phyloP scores from a whole-genome alignment of 1,284 basidiomycete genomes.

The Athelia psychrophila region DNA sequence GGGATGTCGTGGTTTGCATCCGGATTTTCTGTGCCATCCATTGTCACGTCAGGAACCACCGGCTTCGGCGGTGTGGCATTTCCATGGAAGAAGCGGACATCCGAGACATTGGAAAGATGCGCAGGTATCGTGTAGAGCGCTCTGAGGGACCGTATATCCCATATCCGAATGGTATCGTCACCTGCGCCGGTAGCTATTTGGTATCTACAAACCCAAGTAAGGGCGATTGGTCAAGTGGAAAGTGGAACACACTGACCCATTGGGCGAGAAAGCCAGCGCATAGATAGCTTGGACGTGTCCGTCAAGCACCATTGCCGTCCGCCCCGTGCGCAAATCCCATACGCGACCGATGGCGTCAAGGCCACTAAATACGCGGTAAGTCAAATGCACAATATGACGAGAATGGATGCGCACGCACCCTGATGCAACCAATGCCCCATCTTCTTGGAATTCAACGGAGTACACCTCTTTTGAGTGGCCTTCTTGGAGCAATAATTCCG shows the following conservation, averaged over 20 bases:
- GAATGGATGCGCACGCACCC: conserved; percentile 54
- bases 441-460: conserved; percentile 91
- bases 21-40: conserved; percentile 26
- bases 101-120: conserved; percentile 92
- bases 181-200: conserved; percentile 96
- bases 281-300: conserved; percentile 96
- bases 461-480: conserved; percentile 98
- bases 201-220: conserved; percentile 54
- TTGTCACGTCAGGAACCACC: conserved; percentile 34
- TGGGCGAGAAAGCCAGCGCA: conserved; percentile 91
- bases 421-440: conserved; percentile 90
- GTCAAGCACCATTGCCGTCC: conserved; percentile 97
- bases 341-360: conserved; percentile 96
- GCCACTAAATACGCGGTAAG: conserved; percentile 51
- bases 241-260: conserved; percentile 61
- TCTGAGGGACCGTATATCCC: conserved; percentile 94
- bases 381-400: background rate
- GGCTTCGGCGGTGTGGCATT: conserved; percentile 37
- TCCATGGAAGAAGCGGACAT: conserved; percentile 89
- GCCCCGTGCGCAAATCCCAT: conserved; percentile 94
- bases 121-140: conserved; percentile 97
- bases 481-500: conserved; percentile 90
- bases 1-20: conserved; percentile 29
- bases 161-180: conserved; percentile 97
- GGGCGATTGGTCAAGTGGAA: conserved; percentile 5